Evolutionary conservation across 169 alveolate genomes (phyloP).

Genomic region (Plasmodium chabaudi): DNA sequence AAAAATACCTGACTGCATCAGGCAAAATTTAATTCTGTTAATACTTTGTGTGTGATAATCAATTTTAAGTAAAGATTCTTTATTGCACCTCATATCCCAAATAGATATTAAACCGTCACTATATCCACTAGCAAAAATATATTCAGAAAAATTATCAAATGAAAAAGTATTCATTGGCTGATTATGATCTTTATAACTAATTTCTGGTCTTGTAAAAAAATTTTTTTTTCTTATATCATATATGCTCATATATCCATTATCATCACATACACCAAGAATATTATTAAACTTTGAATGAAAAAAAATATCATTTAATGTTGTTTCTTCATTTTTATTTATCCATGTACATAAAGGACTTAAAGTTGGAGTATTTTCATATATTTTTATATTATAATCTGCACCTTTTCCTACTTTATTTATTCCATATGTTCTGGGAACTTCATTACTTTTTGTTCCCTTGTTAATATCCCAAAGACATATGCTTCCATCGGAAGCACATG

Average conservation of each 20-base stretch:
- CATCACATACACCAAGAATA: slow-evolving; percentile 58
- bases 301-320: slow-evolving; percentile 62
- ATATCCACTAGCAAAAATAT: slow-evolving; percentile 77
- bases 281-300: slow-evolving; percentile 71
- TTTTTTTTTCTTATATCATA: slow-evolving; percentile 49
- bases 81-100: slow-evolving; percentile 80
- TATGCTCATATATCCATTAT: slow-evolving; percentile 61
- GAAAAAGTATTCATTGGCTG: slow-evolving; percentile 76
- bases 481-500: slow-evolving; percentile 93
- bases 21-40: slow-evolving; percentile 80
- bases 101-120: slow-evolving; percentile 79
- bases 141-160: slow-evolving; percentile 78
- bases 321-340: slow-evolving; percentile 37
- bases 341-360: slow-evolving; percentile 53
- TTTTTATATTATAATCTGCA: slow-evolving; percentile 51
- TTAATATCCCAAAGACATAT: slow-evolving; percentile 93
- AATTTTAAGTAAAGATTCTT: slow-evolving; percentile 66
- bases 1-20: slow-evolving; percentile 82
- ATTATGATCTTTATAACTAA: slow-evolving; percentile 46
- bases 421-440: slow-evolving; percentile 75
- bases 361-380: slow-evolving; percentile 54
- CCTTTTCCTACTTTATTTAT: slow-evolving; percentile 57
- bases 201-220: slow-evolving; percentile 50
- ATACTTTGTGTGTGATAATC: slow-evolving; percentile 83
- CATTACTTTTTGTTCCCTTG: slow-evolving; percentile 64